phyloP scores from a whole-genome alignment of 108 stramenopile genomes.

The Skeletonema grethae region DNA sequence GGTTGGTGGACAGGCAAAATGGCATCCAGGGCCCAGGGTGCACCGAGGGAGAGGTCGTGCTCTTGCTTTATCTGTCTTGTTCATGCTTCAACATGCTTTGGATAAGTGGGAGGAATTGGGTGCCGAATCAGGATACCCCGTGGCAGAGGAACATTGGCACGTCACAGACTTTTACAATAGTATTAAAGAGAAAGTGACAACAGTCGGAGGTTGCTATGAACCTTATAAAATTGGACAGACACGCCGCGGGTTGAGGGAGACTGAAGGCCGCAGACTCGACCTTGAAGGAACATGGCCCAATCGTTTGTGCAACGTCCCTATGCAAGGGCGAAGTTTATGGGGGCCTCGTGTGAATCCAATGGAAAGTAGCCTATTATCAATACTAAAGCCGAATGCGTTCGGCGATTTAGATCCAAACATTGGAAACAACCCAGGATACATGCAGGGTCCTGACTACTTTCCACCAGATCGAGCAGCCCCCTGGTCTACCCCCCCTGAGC shows the following conservation, averaged over 20 bases:
- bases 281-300: constrained; percentile 24
- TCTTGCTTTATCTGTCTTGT: constrained; percentile 41
- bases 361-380: constrained; percentile 30
- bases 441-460: constrained; percentile 10
- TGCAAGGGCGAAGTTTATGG: constrained; percentile 41
- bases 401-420: constrained; percentile 33
- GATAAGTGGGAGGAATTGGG: constrained; percentile 44
- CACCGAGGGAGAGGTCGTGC: constrained; percentile 48
- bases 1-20: constrained; percentile 33
- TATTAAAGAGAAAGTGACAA: constrained; percentile 39
- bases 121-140: constrained; percentile 30
- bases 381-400: constrained; percentile 30
- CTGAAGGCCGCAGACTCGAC: constrained; percentile 17
- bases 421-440: constrained; percentile 13
- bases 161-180: constrained; percentile 44
- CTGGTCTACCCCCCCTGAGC: constrained; percentile 18
- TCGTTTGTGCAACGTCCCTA: constrained; percentile 36
- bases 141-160: constrained; percentile 52
- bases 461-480: constrained; percentile 16
- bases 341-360: constrained; percentile 32
- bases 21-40: constrained; percentile 44
- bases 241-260: constrained; percentile 16
- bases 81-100: constrained; percentile 49
- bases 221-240: constrained; percentile 13
- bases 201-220: constrained; percentile 20